Base-by-base conservation (phyloP, 129 eudicot genomes). In the Lactuca sativa region DNA sequence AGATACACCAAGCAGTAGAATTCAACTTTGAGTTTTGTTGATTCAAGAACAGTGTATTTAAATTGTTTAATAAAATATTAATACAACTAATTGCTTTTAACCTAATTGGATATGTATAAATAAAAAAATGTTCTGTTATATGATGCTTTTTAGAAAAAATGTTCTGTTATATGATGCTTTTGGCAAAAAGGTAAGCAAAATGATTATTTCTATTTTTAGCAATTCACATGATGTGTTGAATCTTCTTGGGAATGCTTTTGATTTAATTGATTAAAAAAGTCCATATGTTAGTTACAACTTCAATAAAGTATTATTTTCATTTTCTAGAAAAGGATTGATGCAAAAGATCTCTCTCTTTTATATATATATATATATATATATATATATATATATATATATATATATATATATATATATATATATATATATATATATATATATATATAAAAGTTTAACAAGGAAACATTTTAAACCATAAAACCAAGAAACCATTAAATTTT, bases 281-380 rank as follows among this genome's bases (percentile, higher is more conserved):
- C 36, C 73, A 67, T 47, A 53, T 67, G 73, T 54, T 54, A 53
- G 73, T 67, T 66, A 14, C 18, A 15, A 12, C 25, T 60, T 6
- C 6, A 34, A 60, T 33, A 32, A 34, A 33, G 10, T 60, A 60
- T 34, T 31, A 5, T 34, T 34, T 12, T 33, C 18, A 18, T 60
- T 31, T 60, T 58, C 13, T 34, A 10, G 9, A 11, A 30, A 59
- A 31, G 52, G 3, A n/a, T 33, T 6, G 7, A 67, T 9, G 25
- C 12, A 67, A 66, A 31, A 5, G n/a, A 25, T 33, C 41, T 8
- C 52, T 6, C 72, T 51, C 32, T 32, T n/a, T 51, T 62, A 21
- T 21, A 21, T 21, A 21, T 21, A 21, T 21, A 21, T 21, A 21
- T 21, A 21, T 21, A 21, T 21, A 21, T 21, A 21, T 21, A 21